Base-by-base conservation (phyloP, 2,329 filamentous ascomycete genomes). In the Simplicillium aogashimaense region DNA sequence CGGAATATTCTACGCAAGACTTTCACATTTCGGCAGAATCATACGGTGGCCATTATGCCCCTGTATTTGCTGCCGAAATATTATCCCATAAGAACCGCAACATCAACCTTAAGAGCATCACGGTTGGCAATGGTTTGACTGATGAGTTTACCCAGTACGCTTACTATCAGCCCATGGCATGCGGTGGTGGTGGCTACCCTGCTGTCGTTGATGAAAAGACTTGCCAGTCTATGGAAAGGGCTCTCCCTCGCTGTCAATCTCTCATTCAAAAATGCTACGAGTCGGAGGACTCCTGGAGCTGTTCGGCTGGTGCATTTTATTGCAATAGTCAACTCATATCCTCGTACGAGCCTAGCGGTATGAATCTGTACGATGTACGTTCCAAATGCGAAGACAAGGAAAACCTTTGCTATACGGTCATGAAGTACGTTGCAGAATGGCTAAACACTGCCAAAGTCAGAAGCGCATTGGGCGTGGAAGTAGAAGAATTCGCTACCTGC, bases 21-120 rank as follows among this genome's bases (percentile, higher is more conserved):
- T 98, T 98, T 80, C 90, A 98, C 73, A 95, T 95, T 65, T 83
- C 89, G 47, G 89, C 89, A 61, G 89, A 95, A 70, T 94, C 86
- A 2, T 95, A 95, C 57, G 89, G 85, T 50, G 89, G 89, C 31
- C 89, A 95, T 69, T 95, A 95, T 68, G 94, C 95, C 50, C 89
- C 89, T 35, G 86, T 90, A 49, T 94, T 95, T 54, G 80, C 88
- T 38, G 79, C 83, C 4, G 89, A 95, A 73, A 95, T 95, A 50
- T 73, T 95, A 40, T 83, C 83, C 20, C 89, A 95, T 74, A 86
- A 94, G 80, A 84, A 95, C 65, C 83, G 86, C 61, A 95, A 95
- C 76, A 95, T 95, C 74, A 95, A 95, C 72, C 81, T 95, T 51
- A 85, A 95, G 75, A 95, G 89, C 31, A 75, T 95, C 46, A 69